Conservation (phyloP, 371 early-diverging fungal species). For the Massospora cicadina region DNA sequence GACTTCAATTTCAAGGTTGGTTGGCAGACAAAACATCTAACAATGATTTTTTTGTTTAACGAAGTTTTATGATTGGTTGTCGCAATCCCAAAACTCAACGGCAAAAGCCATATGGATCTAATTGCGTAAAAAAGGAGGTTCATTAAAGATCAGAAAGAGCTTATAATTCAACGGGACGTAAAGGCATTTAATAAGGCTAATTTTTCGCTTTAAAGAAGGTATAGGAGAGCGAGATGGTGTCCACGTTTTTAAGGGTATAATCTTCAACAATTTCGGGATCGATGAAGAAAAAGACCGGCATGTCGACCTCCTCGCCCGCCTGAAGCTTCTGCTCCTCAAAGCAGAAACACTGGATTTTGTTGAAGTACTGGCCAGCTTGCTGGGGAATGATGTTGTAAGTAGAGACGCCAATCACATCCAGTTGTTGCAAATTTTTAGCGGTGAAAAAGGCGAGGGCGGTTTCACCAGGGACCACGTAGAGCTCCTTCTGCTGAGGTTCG, state of each 20-base stretch:
- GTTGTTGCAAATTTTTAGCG: conserved; percentile 77
- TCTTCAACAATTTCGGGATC: conserved; percentile 94
- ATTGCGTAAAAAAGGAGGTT: too few relatives aligned
- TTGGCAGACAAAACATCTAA: too few relatives aligned
- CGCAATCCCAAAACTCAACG: too few relatives aligned
- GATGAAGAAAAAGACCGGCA: conserved; percentile 98
- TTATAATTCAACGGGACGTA: too few relatives aligned
- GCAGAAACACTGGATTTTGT: conserved; percentile 98
- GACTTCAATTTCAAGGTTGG: too few relatives aligned
- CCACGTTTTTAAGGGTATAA: conserved; percentile 86
- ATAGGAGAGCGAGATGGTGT: conserved; percentile 81
- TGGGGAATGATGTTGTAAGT: conserved; percentile 93
- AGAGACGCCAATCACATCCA: conserved; percentile 89
- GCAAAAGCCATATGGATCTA: too few relatives aligned
- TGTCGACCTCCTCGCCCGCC: conserved; percentile 89
- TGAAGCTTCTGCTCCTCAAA: conserved; percentile 92
- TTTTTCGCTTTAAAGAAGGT: conserved; percentile 70
- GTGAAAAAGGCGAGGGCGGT: conserved; percentile 92
- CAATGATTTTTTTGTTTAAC: too few relatives aligned
- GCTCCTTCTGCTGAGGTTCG: conserved; percentile 66
- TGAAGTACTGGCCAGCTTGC: conserved; percentile 83
- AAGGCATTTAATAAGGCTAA: neutral
- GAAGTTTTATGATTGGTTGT: too few relatives aligned
- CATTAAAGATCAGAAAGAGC: too few relatives aligned
- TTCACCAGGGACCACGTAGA: conserved; percentile 84